Percentiles rank a stretch among this genome's conserved stretches.
These are phyloP conservation scores for Fusarium austroafricanum DNA, from an alignment of 2,329 filamentous ascomycete species.

Conservation along the genomic window DNA sequence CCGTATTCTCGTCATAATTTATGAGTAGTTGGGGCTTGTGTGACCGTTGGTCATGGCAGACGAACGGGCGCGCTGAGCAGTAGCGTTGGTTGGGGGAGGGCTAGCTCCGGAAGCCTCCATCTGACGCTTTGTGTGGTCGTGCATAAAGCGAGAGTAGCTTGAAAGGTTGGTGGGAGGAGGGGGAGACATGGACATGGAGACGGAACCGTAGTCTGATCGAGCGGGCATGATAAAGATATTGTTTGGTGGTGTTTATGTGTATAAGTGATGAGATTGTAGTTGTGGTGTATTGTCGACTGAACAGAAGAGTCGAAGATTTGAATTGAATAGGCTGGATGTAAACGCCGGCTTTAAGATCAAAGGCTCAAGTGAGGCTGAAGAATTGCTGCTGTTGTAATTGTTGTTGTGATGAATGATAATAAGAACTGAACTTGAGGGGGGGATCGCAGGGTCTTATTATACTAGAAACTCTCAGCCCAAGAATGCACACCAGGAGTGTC, in stretches of 20 bases:
- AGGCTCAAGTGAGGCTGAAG: slow-evolving; percentile 11
- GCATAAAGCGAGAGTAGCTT: slow-evolving; percentile 71
- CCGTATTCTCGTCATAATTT: neutral
- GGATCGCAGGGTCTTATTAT: slow-evolving; percentile 42
- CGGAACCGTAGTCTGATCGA: slow-evolving; percentile 54
- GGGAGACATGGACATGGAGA: slow-evolving; percentile 53
- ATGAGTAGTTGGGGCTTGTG: slow-evolving; percentile 32
- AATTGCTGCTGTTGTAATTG: slow-evolving; percentile 11
- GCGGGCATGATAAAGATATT: slow-evolving; percentile 50
- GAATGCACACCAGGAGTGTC: slow-evolving; percentile 2
- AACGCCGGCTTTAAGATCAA: slow-evolving; percentile 6
- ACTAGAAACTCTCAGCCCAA: slow-evolving; percentile 21
- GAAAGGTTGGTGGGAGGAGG: slow-evolving; percentile 61
- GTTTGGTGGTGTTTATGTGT: slow-evolving; percentile 9
- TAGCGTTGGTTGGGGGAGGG: slow-evolving; percentile 22
- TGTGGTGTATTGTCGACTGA: neutral
- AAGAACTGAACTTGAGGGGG: slow-evolving; percentile 5
- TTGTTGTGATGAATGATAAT: slow-evolving; percentile 20
- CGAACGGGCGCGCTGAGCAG: slow-evolving; percentile 23
- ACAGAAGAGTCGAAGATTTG: neutral
- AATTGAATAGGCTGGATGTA: slow-evolving; percentile 1
- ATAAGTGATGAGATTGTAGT: neutral
- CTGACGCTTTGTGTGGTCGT: slow-evolving; percentile 72
- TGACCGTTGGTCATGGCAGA: slow-evolving; percentile 48
- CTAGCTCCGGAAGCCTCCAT: slow-evolving; percentile 65